A percentile compares a stretch with the other conserved stretches of the same genome.
phyloP scores from a whole-genome alignment of 139 green algal genomes.

The Chlorella sp. region DNA sequence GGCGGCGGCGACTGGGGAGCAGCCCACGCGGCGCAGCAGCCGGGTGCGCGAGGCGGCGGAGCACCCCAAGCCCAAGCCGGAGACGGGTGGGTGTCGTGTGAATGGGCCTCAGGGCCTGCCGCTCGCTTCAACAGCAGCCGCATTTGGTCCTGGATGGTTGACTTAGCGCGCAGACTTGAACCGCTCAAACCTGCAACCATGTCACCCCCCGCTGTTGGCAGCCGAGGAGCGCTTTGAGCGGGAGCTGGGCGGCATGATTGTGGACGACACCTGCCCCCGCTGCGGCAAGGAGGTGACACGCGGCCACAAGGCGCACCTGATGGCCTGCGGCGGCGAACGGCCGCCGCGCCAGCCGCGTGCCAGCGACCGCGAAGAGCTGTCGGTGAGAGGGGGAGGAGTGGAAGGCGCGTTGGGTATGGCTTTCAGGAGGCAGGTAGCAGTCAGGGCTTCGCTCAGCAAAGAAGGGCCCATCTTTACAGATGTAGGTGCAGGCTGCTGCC shows the following conservation, averaged over 20 bases:
- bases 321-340: background rate
- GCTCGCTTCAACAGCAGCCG: no score
- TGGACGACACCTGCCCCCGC: constrained; percentile 36
- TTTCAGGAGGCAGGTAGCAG: no score
- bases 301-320: constrained; percentile 32
- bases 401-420: background rate
- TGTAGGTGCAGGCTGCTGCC: no score
- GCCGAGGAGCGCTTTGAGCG: constrained; percentile 35
- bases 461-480: no score
- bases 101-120: background rate
- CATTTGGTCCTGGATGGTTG: no score
- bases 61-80: constrained; percentile 12
- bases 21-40: background rate
- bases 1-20: background rate
- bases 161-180: no score
- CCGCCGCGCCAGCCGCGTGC: no score
- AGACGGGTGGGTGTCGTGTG: background rate
- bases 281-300: constrained; percentile 29
- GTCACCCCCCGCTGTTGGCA: background rate
- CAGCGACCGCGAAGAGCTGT: background rate
- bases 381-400: background rate
- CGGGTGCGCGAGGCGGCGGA: background rate
- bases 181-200: no score
- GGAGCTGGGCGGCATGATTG: constrained; percentile 37
- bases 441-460: no score